phyloP scores from a whole-genome alignment of 345 rosid genomes.

The Gossypium longicalyx region DNA sequence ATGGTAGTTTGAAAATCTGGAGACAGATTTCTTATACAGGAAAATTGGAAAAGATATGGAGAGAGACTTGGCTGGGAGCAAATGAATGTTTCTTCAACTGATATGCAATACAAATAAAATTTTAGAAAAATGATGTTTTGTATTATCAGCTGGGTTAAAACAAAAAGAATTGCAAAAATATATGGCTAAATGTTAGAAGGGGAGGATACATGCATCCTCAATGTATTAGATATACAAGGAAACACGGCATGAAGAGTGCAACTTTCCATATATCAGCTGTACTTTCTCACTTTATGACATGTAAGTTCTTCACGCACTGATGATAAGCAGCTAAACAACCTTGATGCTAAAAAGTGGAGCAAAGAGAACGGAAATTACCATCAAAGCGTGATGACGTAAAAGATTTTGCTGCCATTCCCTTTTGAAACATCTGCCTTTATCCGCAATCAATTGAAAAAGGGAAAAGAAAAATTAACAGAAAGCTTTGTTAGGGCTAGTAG shows the following conservation, averaged over 20 bases:
- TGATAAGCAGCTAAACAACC: slow-evolving; percentile 2
- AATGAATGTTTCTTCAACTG: background rate
- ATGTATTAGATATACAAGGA: background rate
- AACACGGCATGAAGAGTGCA: background rate
- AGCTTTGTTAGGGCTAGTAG: background rate
- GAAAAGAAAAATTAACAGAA: slow-evolving; percentile 25
- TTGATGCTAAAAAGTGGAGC: slow-evolving; percentile 11
- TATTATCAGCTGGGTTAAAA: background rate
- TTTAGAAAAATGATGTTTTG: background rate
- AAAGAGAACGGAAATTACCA: slow-evolving; percentile 39
- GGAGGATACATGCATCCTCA: background rate
- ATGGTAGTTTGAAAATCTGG: background rate
- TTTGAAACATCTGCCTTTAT: slow-evolving; percentile 77
- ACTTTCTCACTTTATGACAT: background rate
- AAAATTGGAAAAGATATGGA: background rate
- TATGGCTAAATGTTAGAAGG: background rate
- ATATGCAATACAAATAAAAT: background rate
- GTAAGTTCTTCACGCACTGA: background rate
- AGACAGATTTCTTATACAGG: background rate
- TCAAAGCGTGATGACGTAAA: slow-evolving; percentile 22
- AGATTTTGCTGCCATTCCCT: slow-evolving; percentile 29
- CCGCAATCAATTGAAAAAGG: slow-evolving; percentile 37
- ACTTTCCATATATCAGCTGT: background rate
- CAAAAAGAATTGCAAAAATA: background rate
- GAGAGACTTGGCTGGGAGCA: background rate